These are phyloP conservation scores for Coelastrella sp. DNA, from an alignment of 139 green algal genomes.

Conservation along the genomic window DNA sequence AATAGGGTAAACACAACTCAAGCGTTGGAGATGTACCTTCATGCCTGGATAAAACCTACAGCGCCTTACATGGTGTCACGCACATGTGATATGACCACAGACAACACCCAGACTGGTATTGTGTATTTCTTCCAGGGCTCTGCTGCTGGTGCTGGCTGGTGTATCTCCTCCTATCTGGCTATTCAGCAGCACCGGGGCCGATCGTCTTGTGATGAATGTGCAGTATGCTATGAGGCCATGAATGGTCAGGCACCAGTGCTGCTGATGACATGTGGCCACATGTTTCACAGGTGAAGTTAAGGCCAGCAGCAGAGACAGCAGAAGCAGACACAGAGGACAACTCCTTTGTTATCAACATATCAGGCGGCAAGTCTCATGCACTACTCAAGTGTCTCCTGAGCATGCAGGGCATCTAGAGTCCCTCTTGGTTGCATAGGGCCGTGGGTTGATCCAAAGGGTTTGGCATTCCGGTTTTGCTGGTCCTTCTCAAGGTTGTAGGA, in stretches of 20 bases:
- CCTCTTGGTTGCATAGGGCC: too few relatives aligned
- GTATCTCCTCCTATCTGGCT: neutral
- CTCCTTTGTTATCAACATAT: too few relatives aligned
- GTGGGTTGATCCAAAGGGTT: too few relatives aligned
- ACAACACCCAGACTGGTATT: neutral
- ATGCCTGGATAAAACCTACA: too few relatives aligned
- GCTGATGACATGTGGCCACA: slow-evolving; percentile 15
- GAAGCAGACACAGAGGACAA: too few relatives aligned
- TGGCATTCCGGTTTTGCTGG: too few relatives aligned
- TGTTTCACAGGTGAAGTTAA: slow-evolving; percentile 20
- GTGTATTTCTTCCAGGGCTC: neutral
- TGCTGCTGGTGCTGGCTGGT: neutral
- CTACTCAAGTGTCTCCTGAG: too few relatives aligned
- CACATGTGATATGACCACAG: neutral
- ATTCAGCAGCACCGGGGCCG: neutral
- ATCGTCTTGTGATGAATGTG: slow-evolving; percentile 22
- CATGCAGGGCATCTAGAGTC: neutral
- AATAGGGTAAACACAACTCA: too few relatives aligned
- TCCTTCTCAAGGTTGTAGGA: too few relatives aligned
- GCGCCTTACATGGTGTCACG: too few relatives aligned
- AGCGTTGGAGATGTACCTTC: too few relatives aligned
- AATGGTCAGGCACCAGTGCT: neutral
- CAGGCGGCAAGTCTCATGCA: too few relatives aligned
- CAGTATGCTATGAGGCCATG: slow-evolving; percentile 20
- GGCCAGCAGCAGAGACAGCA: neutral